Percentiles rank a stretch among this genome's conserved stretches.
Evolutionary conservation across 1,139 yeast genomes (phyloP).

Genomic region (Yamadazyma songkhlaensis): DNA sequence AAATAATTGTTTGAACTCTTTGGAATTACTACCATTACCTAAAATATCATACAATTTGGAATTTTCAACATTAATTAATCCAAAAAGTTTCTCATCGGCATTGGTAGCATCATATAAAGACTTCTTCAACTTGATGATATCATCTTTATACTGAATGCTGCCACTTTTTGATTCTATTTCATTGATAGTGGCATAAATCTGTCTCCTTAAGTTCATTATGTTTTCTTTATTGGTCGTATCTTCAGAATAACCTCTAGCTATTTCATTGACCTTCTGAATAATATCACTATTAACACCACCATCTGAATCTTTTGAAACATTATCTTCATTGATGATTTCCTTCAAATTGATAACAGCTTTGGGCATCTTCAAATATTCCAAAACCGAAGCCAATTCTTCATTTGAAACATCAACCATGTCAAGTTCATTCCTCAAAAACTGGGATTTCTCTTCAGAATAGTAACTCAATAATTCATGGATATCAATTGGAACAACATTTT

Average conservation of each 20-base stretch:
- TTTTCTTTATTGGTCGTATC: conserved; percentile 24
- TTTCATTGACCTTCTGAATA: conserved; percentile 28
- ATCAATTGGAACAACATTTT: conserved; percentile 77
- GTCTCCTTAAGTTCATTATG: conserved; percentile 31
- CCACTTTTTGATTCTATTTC: conserved; percentile 30
- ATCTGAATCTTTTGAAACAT: conserved; percentile 5
- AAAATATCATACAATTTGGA: conserved; percentile 25
- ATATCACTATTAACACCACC: conserved; percentile 6
- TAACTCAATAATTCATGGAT: conserved; percentile 84
- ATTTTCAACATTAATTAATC: conserved; percentile 27
- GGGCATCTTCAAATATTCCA: conserved; percentile 80
- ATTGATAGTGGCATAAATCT: conserved; percentile 38
- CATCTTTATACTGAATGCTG: conserved; percentile 34
- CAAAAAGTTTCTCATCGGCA: conserved; percentile 59
- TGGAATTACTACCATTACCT: conserved; percentile 32
- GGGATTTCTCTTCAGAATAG: conserved; percentile 88
- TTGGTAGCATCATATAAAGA: conserved; percentile 66
- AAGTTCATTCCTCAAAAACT: conserved; percentile 66
- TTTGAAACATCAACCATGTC: conserved; percentile 78
- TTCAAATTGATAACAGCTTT: conserved; percentile 58
- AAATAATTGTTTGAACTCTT: conserved; percentile 31
- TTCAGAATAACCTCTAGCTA: conserved; percentile 19
- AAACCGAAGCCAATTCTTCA: conserved; percentile 71
- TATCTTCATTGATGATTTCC: conserved; percentile 22
- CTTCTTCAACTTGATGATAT: conserved; percentile 56